These are phyloP conservation scores for Cicer pinnatifidum DNA, from an alignment of 306 rosid genomes.

Conservation along the genomic window DNA sequence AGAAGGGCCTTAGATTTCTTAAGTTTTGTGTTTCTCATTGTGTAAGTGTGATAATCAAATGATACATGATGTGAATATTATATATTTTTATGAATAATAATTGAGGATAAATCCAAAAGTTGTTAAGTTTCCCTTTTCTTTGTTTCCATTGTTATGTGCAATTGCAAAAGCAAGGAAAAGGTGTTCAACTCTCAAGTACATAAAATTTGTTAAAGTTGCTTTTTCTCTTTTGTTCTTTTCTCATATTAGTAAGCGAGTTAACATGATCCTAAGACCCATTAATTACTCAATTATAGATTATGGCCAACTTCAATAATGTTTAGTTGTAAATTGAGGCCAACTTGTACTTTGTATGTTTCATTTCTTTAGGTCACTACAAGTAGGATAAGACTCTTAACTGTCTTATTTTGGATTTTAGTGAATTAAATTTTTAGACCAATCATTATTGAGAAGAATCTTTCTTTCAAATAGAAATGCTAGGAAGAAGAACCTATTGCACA, in stretches of 20 bases:
- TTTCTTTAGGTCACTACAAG: constrained; percentile 39
- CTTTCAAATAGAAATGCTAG: constrained; percentile 27
- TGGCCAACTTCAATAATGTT: constrained; percentile 38
- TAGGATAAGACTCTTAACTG: constrained; percentile 43
- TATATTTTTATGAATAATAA: constrained; percentile 17
- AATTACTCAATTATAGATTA: constrained; percentile 34
- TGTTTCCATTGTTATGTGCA: constrained; percentile 16
- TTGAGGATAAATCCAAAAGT: constrained; percentile 16
- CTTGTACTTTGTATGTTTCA: constrained; percentile 43
- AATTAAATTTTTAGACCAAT: constrained; percentile 47
- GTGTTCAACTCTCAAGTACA: background rate
- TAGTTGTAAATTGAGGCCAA: constrained; percentile 45
- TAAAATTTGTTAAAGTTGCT: background rate
- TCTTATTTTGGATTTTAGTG: constrained; percentile 47
- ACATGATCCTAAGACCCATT: constrained; percentile 13
- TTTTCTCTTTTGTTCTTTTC: background rate
- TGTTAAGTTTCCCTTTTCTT: constrained; percentile 20
- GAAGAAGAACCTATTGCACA: constrained; percentile 26
- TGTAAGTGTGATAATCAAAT: constrained; percentile 1
- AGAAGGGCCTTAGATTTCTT: background rate
- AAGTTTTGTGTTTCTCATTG: background rate
- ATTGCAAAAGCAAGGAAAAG: constrained; percentile 9
- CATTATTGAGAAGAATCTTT: constrained; percentile 41
- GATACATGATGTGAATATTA: background rate
- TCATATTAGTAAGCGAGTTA: constrained; percentile 10